Evolutionary conservation across 768 basidiomycete species (phyloP).

Genomic region (Mycena epipterygia): DNA sequence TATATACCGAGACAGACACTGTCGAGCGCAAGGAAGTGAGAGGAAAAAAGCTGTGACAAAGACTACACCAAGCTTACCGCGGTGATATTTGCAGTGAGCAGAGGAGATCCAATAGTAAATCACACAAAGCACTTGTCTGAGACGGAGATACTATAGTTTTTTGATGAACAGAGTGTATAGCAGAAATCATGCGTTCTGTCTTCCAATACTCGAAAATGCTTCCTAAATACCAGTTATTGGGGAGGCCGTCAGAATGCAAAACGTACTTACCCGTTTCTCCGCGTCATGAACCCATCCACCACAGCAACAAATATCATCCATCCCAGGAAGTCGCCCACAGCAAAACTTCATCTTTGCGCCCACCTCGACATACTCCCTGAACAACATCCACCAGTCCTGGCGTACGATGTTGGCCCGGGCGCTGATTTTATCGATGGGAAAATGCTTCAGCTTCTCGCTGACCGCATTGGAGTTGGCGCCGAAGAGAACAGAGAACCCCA

Average conservation of each 20-base stretch:
- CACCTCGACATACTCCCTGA: neutral
- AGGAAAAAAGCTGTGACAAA: too few relatives aligned
- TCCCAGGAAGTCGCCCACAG: neutral
- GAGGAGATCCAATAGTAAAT: too few relatives aligned
- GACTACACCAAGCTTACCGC: too few relatives aligned
- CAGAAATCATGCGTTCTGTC: too few relatives aligned
- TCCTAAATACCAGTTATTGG: neutral
- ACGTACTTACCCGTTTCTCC: neutral
- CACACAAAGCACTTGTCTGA: too few relatives aligned
- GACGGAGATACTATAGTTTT: too few relatives aligned
- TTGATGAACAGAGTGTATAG: too few relatives aligned
- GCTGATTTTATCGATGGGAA: neutral
- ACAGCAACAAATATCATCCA: slow-evolving; percentile 6
- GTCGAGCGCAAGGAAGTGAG: too few relatives aligned
- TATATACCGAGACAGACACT: too few relatives aligned
- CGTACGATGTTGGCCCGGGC: neutral
- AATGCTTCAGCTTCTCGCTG: neutral
- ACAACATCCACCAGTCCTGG: slow-evolving; percentile 4
- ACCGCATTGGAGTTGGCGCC: neutral
- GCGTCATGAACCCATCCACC: slow-evolving; percentile 21
- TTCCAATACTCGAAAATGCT: neutral
- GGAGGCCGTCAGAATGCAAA: neutral
- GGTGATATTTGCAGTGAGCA: too few relatives aligned
- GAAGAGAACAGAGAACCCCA: neutral
- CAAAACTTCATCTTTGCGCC: slow-evolving; percentile 19